phyloP scores from a whole-genome alignment of 78 protist species.

The Planoprotostelium fungivorum region DNA sequence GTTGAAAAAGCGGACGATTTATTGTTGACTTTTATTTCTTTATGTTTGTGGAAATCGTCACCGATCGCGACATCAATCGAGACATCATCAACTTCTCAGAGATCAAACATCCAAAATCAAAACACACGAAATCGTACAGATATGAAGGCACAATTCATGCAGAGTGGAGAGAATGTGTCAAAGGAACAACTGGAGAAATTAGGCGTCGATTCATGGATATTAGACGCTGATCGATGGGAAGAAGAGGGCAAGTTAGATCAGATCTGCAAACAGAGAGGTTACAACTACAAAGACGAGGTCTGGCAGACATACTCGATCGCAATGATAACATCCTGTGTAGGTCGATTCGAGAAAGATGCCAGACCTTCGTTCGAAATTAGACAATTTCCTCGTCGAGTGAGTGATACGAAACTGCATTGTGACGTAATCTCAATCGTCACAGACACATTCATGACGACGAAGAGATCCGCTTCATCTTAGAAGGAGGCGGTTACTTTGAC shows the following conservation, averaged over 20 bases:
- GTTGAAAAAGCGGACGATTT: too few species aligned
- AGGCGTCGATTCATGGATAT: neutral
- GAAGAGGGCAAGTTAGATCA: constrained; percentile 21
- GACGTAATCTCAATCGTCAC: neutral
- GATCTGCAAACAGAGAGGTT: constrained; percentile 51
- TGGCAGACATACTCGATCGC: neutral
- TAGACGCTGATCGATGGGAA: neutral
- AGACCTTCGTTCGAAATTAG: constrained; percentile 59
- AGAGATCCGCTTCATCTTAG: constrained; percentile 83
- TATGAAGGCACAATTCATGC: neutral
- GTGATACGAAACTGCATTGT: neutral
- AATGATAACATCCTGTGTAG: neutral
- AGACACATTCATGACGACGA: constrained; percentile 89
- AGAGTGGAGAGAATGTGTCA: neutral
- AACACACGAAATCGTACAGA: neutral
- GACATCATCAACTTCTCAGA: neutral
- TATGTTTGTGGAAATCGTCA: neutral
- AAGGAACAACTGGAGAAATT: neutral
- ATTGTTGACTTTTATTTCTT: too few species aligned
- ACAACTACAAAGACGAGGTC: constrained; percentile 68
- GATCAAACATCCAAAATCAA: neutral
- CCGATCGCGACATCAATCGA: neutral
- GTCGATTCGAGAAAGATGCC: constrained; percentile 36
- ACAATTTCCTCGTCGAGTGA: constrained; percentile 76
- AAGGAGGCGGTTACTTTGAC: constrained; percentile 87